Base-by-base conservation (phyloP, 306 rosid genomes). In the Styphnolobium japonicum region DNA sequence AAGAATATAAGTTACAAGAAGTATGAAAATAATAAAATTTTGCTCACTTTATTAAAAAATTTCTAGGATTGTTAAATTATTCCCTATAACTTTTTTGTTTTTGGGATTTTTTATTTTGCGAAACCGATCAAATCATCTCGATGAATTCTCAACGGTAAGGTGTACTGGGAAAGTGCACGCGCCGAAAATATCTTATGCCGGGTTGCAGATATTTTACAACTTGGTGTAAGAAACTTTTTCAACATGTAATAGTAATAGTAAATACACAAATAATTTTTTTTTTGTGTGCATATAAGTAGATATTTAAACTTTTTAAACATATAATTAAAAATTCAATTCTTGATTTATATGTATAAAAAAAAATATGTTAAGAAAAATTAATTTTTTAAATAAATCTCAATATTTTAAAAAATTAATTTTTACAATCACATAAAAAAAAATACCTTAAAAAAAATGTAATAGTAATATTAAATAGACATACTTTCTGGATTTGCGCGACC, bases 401-500 rank as follows among this genome's bases (percentile, higher is more conserved):
- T n/a, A n/a, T n/a, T n/a, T n/a, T n/a, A n/a, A n/a, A n/a, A n/a
- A n/a, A n/a, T n/a, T n/a, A n/a, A n/a, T n/a, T n/a, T n/a, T n/a
- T n/a, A n/a, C n/a, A n/a, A n/a, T n/a, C n/a, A n/a, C n/a, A n/a
- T n/a, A n/a, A n/a, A n/a, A n/a, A n/a, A n/a, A n/a, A n/a, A n/a
- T n/a, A n/a, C n/a, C n/a, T n/a, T n/a, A n/a, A n/a, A n/a, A n/a
- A n/a, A n/a, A n/a, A 49, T n/a, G n/a, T 37, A 36, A 22, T 27
- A 18, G 2, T 61, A 15, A n/a, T 3, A 27, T 27, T 27, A 27
- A 27, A 1, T 18, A 65, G 19, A 64, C 8, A 12, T 21, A n/a
- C 73, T 39, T 81, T 75, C 42, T 71, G 27, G 62, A 61, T 69
- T 55, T 63, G 43, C 71, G 57, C 34, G 45, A 71, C 36, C 12